These are phyloP conservation scores for Crepidotus variabilis DNA, from an alignment of 768 basidiomycete genomes.

Conservation along the genomic window DNA sequence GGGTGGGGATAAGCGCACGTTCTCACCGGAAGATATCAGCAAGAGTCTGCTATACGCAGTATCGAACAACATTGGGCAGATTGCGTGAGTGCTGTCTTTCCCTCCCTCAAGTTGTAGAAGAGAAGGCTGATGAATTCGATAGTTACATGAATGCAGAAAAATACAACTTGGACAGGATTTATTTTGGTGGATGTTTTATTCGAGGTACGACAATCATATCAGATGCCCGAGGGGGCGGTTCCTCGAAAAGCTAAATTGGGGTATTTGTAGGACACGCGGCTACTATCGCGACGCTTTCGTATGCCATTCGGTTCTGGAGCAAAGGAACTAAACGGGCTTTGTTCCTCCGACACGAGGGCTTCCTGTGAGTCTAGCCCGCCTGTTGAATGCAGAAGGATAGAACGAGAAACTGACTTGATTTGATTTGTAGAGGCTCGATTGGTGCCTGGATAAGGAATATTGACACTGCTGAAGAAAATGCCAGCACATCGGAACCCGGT, in stretches of 20 bases:
- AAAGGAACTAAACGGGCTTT: conserved; percentile 95
- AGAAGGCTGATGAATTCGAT: background rate
- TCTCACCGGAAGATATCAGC: conserved; percentile 91
- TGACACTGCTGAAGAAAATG: conserved; percentile 38
- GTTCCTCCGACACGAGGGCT: conserved; percentile 97
- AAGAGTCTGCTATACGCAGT: conserved; percentile 92
- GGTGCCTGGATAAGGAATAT: conserved; percentile 99
- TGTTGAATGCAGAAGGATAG: conserved; percentile 7
- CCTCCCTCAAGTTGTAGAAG: background rate
- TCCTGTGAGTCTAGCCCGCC: conserved; percentile 63
- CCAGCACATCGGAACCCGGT: background rate
- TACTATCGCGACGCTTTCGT: conserved; percentile 95
- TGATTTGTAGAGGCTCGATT: conserved; percentile 68
- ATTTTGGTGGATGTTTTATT: conserved; percentile 99
- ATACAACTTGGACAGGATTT: conserved; percentile 93
- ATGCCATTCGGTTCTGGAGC: conserved; percentile 99
- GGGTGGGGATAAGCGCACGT: conserved; percentile 70
- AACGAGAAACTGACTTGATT: conserved; percentile 9
- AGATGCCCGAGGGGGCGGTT: conserved; percentile 2
- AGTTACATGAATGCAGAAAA: conserved; percentile 99
- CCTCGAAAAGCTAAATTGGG: conserved; percentile 5
- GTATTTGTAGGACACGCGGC: conserved; percentile 79
- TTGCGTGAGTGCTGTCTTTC: conserved; percentile 71
- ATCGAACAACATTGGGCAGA: conserved; percentile 99
- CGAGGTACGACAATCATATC: conserved; percentile 55